Evolutionary conservation across 2,329 filamentous ascomycete species (phyloP).

Genomic region (Fusarium decemcellulare): DNA sequence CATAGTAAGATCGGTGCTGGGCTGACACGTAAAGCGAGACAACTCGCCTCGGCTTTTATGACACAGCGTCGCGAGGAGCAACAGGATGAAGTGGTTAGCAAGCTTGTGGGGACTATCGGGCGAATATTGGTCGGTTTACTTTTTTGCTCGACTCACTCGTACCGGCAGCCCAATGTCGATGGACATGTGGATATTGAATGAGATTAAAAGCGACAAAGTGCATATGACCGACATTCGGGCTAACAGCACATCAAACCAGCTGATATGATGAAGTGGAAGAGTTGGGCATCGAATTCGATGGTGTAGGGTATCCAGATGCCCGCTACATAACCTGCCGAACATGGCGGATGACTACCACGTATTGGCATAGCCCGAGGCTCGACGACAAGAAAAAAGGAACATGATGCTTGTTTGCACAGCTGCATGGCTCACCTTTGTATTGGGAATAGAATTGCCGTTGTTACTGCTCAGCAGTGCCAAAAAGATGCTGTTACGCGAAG

Average conservation of each 20-base stretch:
- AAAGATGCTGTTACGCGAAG: too few species aligned
- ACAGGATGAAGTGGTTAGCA: not conserved
- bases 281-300: not conserved
- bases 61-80: constrained; percentile 2
- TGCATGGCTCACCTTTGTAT: too few species aligned
- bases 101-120: not conserved
- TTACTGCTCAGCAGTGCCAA: too few species aligned
- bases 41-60: not conserved
- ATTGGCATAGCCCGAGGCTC: too few species aligned
- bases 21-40: not conserved
- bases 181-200: not conserved
- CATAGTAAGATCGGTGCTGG: not conserved
- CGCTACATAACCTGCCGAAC: not conserved
- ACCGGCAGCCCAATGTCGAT: not conserved
- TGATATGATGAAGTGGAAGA: too few species aligned
- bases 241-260: too few species aligned
- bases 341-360: too few species aligned
- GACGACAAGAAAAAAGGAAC: too few species aligned
- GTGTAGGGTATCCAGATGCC: not conserved
- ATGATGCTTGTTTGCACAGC: too few species aligned
- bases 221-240: not conserved
- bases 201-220: not conserved
- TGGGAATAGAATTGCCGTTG: too few species aligned
- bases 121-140: not conserved
- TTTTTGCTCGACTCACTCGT: not conserved